These are phyloP conservation scores for Colletotrichum sp. DNA, from an alignment of 2,329 filamentous ascomycete genomes.

Conservation along the genomic window DNA sequence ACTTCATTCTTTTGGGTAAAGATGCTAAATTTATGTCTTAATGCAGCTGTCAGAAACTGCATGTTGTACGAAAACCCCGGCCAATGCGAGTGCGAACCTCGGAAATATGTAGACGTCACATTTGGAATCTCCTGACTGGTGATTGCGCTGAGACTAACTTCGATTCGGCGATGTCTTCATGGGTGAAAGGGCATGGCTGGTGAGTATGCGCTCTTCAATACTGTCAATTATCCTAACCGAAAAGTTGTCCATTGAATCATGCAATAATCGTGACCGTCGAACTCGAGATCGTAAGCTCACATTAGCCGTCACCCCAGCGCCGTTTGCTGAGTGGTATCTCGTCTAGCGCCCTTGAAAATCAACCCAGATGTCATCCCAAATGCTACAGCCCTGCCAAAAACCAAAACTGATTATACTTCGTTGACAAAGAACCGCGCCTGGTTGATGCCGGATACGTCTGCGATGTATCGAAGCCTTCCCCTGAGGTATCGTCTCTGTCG, in stretches of 20 bases:
- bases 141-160: accelerated
- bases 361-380: not conserved
- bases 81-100: not conserved
- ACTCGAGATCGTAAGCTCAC: not conserved
- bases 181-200: not conserved
- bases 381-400: accelerated
- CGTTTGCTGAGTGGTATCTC: not conserved
- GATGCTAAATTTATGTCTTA: not conserved
- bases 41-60: not conserved
- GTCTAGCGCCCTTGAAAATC: not conserved
- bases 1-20: not conserved
- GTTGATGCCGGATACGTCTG: constrained; percentile 24
- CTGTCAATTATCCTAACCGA: not conserved
- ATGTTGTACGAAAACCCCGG: not conserved
- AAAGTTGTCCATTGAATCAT: not conserved
- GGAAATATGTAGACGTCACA: not conserved
- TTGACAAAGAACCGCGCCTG: constrained; percentile 25
- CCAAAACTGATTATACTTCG: not conserved
- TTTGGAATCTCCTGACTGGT: not conserved
- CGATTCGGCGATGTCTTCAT: not conserved
- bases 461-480: constrained; percentile 23
- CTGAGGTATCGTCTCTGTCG: constrained; percentile 22
- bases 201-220: not conserved
- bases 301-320: constrained; percentile 1
- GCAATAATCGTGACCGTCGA: not conserved